Base-by-base conservation (phyloP, 768 basidiomycete genomes). In the Phylloporus scabripes region DNA sequence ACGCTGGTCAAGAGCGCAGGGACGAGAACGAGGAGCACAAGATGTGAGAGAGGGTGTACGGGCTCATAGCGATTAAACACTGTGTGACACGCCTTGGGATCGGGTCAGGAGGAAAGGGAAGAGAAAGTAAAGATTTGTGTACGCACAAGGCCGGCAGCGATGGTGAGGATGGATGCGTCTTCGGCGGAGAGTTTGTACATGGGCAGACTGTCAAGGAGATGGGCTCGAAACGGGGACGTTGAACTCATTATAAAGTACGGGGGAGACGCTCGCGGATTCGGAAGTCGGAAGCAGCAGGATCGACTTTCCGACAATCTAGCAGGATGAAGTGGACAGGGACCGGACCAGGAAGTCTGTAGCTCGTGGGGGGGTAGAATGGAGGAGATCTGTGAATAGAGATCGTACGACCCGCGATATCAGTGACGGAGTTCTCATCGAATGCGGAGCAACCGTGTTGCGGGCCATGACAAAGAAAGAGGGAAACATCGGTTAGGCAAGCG, bases 301-400 rank as follows among this genome's bases (percentile, higher is more conserved):
- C 67, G 65, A 67, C 65, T 62, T 61, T 62, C 60, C 53, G 65
- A 69, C 66, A 65, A 69, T 69, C 65, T 68, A 49, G 54, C 53
- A 55, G 45, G 24, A 51, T 43, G 56, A 55, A 54, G 54, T 51
- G 23, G 60, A 41, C 58, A 64, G 55, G 52, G 45, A 57, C 53
- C 46, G 20, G 50, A 40, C 42, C 54, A 44, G 52, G 55, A 56
- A 49, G 51, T 55, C 53, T 60, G 60, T 65, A 51, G 46, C 51
- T 61, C 36, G 50, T 46, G 52, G 56, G 51, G n/a, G 37, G 39
- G 46, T 38, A 40, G 42, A 34, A 48, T 38, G 20, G 38, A 28
- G 42, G 39, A 45, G 54, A 64, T 55, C 53, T 53, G 4, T 62
- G 54, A 36, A 51, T 20, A 45, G 42, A 60, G 58, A 57, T 55